Evolutionary conservation across 2,329 filamentous ascomycete species (phyloP).

Genomic region (Allantophomopsis cytisporea): DNA sequence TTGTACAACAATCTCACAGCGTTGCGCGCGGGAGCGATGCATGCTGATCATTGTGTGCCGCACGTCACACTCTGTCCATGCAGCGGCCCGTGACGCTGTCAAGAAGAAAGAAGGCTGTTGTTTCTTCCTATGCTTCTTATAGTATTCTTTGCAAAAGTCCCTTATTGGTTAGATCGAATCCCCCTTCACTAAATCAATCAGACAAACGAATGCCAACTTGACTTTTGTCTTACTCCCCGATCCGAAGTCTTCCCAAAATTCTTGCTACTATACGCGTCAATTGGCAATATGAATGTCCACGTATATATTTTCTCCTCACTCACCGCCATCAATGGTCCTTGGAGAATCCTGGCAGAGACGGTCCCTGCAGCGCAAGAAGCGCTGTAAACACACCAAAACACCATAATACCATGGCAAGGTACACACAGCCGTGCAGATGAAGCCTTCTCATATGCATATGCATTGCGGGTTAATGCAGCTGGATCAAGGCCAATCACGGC

Average conservation of each 20-base stretch:
- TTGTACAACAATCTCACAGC: too few species aligned
- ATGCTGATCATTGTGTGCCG: too few species aligned
- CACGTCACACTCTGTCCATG: too few species aligned
- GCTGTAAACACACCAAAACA: neutral
- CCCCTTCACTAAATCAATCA: too few species aligned
- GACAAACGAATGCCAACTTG: too few species aligned
- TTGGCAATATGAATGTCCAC: constrained; percentile 1
- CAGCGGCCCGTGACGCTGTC: too few species aligned
- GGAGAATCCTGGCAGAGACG: neutral
- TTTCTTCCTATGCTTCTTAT: too few species aligned
- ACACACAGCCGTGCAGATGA: neutral
- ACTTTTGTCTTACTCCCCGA: neutral
- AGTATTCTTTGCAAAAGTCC: too few species aligned
- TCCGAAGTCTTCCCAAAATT: neutral
- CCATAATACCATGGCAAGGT: neutral
- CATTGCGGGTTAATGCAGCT: constrained; percentile 1
- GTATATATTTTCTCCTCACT: constrained; percentile 1
- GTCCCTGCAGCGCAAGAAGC: constrained; percentile 1
- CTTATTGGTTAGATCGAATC: too few species aligned
- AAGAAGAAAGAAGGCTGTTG: too few species aligned
- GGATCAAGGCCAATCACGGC: neutral
- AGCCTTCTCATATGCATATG: constrained; percentile 1
- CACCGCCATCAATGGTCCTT: neutral
- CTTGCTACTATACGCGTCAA: neutral
- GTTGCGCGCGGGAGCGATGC: too few species aligned